Conservation (phyloP, 345 rosid genomes). For the Salix koriyanagi region DNA sequence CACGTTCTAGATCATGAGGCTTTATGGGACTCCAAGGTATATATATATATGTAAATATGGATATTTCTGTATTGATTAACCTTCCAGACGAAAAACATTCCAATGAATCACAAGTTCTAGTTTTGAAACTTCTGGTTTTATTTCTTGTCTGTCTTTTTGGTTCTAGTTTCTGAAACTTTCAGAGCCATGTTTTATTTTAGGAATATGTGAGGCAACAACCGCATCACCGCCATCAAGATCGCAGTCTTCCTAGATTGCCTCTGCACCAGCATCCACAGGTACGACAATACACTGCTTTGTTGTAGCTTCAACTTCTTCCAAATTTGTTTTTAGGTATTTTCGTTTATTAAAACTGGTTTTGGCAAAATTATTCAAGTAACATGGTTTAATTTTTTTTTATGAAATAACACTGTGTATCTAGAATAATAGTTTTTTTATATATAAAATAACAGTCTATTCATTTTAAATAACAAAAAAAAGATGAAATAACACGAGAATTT, state of each 20-base stretch:
- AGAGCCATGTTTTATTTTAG: slow-evolving; percentile 2
- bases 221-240: background rate
- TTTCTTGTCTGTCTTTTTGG: background rate
- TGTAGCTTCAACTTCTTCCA: background rate
- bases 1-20: slow-evolving; percentile 41
- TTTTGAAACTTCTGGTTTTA: background rate
- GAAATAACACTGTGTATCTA: no score
- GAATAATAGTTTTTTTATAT: no score
- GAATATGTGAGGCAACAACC: slow-evolving; percentile 9
- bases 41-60: no score
- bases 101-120: background rate
- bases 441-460: no score
- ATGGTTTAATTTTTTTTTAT: no score
- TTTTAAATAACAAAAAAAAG: no score
- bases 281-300: background rate
- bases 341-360: no score
- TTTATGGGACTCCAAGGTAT: slow-evolving; percentile 25
- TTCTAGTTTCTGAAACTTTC: background rate
- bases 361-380: no score
- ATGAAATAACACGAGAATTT: no score
- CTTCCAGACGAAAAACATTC: background rate
- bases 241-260: slow-evolving; percentile 18
- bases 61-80: no score
- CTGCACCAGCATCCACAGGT: slow-evolving; percentile 22
- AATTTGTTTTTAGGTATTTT: background rate